Evolutionary conservation across 495 filamentous ascomycete genomes (phyloP), one percentile per base, ranked within the genome.

Genomic region (Penicillium pancosmium): DNA sequence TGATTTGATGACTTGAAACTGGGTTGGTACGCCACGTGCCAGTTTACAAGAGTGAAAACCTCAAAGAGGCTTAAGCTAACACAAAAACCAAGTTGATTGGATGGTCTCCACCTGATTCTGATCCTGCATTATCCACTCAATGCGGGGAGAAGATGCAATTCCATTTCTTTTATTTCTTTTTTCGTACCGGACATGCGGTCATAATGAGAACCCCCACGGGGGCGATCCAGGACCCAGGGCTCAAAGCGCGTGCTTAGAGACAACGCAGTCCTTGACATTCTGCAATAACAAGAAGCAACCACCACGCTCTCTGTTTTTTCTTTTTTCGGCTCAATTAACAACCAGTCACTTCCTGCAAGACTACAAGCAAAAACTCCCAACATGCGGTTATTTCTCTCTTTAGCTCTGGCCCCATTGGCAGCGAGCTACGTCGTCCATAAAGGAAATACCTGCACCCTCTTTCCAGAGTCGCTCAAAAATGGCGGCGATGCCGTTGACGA

Each of bases 401-500:
- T 62, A 18, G 44, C 59, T 4, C 48, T 63, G 18, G 60, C 52
- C n/a, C 19, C 60, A 47, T 19, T 60, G 23, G 55, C 41, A 3
- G 43, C 61, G 33, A 49, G 35, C 12, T 64, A 56, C 50, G 64
- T 66, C 48, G 43, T 57, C 13, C 49, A 62, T 36, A 25, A 41
- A 48, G 6, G 59, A 47, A 46, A 36, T 2, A 61, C 54, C 2
- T 67, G 64, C 35, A 58, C 38, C 25, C 44, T 67, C 19, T 67
- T 59, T 46, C 60, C 64, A 11, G 59, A 68, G 43, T 68, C 66
- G 8, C 50, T 65, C 5, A 61, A 54, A 25, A 25, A 68, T 33
- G 41, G 62, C 21, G 63, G 60, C 12, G 36, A 47, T 47, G 16
- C 60, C 10, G 50, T 64, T n/a, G 73, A 77, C 53, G 74, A 78